Percentiles rank a stretch among this genome's conserved stretches.
These are phyloP conservation scores for Lichtheimia ramosa DNA, from an alignment of 371 early-diverging fungal species.

Conservation along the genomic window DNA sequence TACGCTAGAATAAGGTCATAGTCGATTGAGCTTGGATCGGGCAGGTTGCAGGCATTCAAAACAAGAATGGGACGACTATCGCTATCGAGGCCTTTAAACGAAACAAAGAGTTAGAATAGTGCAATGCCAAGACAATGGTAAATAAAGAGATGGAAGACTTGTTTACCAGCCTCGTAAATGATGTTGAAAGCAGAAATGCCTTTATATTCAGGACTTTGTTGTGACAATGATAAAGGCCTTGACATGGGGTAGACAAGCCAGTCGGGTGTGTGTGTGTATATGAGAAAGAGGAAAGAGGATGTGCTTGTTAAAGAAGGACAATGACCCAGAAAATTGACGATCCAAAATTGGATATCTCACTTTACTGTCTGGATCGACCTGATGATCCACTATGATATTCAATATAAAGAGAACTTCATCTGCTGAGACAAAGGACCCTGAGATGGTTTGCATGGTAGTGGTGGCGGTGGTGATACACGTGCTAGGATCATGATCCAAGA, in stretches of 20 bases:
- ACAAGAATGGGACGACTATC: slow-evolving; percentile 81
- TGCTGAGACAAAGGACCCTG: no score
- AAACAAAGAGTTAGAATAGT: no score
- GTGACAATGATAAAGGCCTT: slow-evolving; percentile 27
- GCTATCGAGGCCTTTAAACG: slow-evolving; percentile 73
- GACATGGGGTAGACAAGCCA: slow-evolving; percentile 17
- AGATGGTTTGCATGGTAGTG: no score
- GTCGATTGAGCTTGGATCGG: slow-evolving; percentile 70
- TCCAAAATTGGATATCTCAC: no score
- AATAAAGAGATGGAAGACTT: background rate
- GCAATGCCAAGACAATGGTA: no score
- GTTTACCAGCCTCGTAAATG: slow-evolving; percentile 53
- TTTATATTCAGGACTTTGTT: slow-evolving; percentile 45
- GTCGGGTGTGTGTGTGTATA: background rate
- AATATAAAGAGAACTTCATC: no score
- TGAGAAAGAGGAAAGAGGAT: background rate
- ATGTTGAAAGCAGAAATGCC: slow-evolving; percentile 45
- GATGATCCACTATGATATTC: no score
- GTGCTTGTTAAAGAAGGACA: background rate
- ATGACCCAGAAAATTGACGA: background rate
- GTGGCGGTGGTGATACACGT: no score
- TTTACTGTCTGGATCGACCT: no score
- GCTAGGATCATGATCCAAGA: no score
- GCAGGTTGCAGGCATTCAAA: slow-evolving; percentile 80
- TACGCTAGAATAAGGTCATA: slow-evolving; percentile 82